Evolutionary conservation across 2,329 filamentous ascomycete species (phyloP), one percentile per base, ranked within the genome.

Genomic region (Purpureocillium lavendulum): DNA sequence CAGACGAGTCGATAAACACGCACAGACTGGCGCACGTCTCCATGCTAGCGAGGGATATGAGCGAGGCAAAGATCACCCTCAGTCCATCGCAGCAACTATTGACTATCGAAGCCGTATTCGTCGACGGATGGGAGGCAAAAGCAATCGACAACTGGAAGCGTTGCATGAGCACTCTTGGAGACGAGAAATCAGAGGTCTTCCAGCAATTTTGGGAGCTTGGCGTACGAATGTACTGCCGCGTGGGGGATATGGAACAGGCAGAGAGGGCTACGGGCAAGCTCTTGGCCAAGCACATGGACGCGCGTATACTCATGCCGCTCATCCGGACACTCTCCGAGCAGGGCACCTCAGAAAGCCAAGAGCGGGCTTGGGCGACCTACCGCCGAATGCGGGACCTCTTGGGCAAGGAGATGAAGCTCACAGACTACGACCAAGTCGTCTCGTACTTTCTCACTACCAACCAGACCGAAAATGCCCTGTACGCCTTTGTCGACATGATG

Each of bases 401-500:
- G 2, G 77, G 74, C 1, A 54, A 68, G 17, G 60, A 69, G 1
- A 82, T 88, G 64, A 74, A 68, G 3, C 79, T 89, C 52, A 65
- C 77, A 14, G 84, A 94, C 53, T 94, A 89, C 50, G 87, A 94
- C 56, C 67, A 74, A 44, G 72, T 89, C 29, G 80, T 83, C 35
- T 72, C 82, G 15, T 75, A 75, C 33, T 86, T 94, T 52, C 63
- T 95, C 18, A 69, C 79, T 16, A 71, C 77, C 7, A 75, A 78
- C 39, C 70, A 80, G 42, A 69, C 77, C 6, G 74, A 83, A 43
- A 71, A 80, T 43, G 86, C 85, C 1, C 70, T 90, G 40, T 76
- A 78, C 39, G 77, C 87, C 0, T 94, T 94, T 58, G 85, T 83
- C 49, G 87, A 95, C 57, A 94, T 95, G 87, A 88, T 94, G 79